Evolutionary conservation across 1,284 basidiomycete genomes (phyloP), one percentile per base, ranked within the genome.

Genomic region (Trametes versicolor): DNA sequence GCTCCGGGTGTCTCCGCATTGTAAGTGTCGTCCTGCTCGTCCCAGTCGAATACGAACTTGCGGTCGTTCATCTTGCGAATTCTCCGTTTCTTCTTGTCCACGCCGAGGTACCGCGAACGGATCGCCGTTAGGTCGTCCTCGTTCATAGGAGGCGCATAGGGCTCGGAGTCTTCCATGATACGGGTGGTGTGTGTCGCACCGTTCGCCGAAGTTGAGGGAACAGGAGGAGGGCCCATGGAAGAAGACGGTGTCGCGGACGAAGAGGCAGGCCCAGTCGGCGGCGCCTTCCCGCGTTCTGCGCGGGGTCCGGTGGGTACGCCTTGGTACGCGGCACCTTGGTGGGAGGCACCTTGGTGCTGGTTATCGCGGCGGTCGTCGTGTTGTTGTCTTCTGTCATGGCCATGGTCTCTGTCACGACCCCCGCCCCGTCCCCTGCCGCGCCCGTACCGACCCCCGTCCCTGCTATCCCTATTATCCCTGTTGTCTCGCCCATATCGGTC

Each of bases 1-100:
- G 87, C 85, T 27, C 86, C 79, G 34, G 87, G 86, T 23, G 89
- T 86, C 74, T 92, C 87, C 56, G 86, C 85, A 9, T 87, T 82
- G 72, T 91, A 90, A 17, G 96, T 98, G 76, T 98, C 96, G 74
- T 98, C 96, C 74, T 92, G 91, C 55, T 91, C 90, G 73, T 96
- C 96, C 97, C 97, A 99, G 76, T 99, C 97, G 74, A 99, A 99
- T n/a, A 97, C 92, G 76, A 98, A 96, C 78, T 97, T 97, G 77
- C 96, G 92, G 76, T 97, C 95, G 72, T 92, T 94, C 86, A 94
- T 94, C 79, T 96, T 97, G 62, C 95, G 89, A 71, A 96, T 91
- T 79, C 94, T 94, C 49, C 94, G 91, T 80, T 97, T 97, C 85
- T 96, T 96, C 79, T 91, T 92, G 78, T 93, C 92, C 21, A 93